These are phyloP conservation scores for Eucalyptus marginata DNA, from an alignment of 345 rosid species.

Conservation along the genomic window DNA sequence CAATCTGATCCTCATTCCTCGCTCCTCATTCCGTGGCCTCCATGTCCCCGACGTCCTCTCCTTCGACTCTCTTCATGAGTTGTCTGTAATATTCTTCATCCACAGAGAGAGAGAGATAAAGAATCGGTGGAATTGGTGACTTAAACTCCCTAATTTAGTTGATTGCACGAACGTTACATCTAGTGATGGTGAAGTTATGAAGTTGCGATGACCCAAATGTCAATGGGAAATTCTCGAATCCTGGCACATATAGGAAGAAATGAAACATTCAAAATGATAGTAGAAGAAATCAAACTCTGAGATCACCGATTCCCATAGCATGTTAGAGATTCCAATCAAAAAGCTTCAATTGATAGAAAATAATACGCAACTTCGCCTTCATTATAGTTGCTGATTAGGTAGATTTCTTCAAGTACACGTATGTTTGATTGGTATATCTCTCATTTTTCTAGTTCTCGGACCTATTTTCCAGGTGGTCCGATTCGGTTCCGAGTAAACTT, in stretches of 20 bases:
- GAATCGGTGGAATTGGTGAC: background rate
- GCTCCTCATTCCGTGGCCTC: background rate
- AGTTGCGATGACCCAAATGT: background rate
- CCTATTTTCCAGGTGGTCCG: fast-evolving
- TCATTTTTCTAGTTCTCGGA: too few relatives aligned
- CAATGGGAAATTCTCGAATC: background rate
- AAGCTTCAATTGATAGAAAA: background rate
- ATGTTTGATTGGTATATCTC: too few relatives aligned
- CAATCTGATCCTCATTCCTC: background rate
- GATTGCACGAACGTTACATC: background rate
- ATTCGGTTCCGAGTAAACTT: fast-evolving
- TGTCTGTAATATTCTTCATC: background rate
- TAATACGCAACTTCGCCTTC: background rate
- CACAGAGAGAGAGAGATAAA: too few relatives aligned
- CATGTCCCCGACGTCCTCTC: background rate
- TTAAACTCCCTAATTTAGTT: background rate
- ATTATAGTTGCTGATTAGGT: background rate
- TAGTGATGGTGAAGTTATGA: background rate
- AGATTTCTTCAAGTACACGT: background rate
- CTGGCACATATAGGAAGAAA: background rate
- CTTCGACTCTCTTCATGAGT: background rate
- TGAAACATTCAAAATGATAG: background rate
- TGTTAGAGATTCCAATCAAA: background rate
- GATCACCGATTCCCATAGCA: background rate
- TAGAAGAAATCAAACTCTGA: background rate